Evolutionary conservation across 1,284 basidiomycete genomes (phyloP), one percentile per base, ranked within the genome.

Genomic region (Coniferiporia sulphurascens): DNA sequence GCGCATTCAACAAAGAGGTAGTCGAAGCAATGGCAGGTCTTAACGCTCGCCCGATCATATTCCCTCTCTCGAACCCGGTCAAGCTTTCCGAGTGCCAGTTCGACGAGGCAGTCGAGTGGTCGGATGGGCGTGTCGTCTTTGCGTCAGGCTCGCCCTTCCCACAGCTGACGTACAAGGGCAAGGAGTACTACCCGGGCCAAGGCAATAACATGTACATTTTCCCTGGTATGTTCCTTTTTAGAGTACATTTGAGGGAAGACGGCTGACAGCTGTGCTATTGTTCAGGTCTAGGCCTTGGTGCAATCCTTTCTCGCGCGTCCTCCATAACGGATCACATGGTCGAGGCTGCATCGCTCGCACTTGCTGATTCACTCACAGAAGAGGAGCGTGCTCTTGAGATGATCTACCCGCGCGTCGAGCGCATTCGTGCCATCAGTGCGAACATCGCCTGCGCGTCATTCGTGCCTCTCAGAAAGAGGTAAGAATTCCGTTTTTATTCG

Each of bases 21-120:
- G 84, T 98, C 62, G 78, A 84, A 66, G 77, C 82, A 10, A 95
- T 98, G 93, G 85, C 88, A n/a, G 79, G 83, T 52, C 78, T 91
- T 65, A 97, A 96, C 76, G 78, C 84, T 19, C 83, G 87, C 21
- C 95, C 95, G 27, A 95, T 97, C 77, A 86, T 98, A 72, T 97
- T 98, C 82, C 93, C 95, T 52, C 85, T 98, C n/a, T 94, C 91
- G 38, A 98, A 98, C 76, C 95, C 95, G 34, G 88, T 92, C 51
- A 79, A 82, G 52, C 84, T 94, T 59, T 91, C 89, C 43, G 91
- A 93, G 71, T 90, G 89, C 69, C 87, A 89, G 35, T 97, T 94
- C 72, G 78, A 87, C 60, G 90, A 95, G 65, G 93, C 94, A 1
- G 83, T 97, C 59, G 75, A 82, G 57, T 85, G 89, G 75, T 88